Base-by-base conservation (phyloP, 352 stramenopile genomes). In the Phytophthora pinifolia region DNA sequence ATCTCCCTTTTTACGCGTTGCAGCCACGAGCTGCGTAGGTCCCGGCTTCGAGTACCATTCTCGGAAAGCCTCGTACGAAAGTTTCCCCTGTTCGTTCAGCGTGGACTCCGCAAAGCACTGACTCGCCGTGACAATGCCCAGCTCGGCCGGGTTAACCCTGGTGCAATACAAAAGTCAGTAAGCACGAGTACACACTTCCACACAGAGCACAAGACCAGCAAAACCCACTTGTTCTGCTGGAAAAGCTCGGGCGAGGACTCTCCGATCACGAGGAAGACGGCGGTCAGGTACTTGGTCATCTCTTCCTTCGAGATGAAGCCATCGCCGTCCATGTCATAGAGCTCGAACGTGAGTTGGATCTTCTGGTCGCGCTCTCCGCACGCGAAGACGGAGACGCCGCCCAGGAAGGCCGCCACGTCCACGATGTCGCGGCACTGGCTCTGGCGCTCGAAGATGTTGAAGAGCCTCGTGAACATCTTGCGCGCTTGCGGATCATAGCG, bases 261-360 rank as follows among this genome's bases (percentile, higher is more conserved):
- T 27, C 72, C 73, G 33, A 96, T 87, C 9, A 95, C 81, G n/a
- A 81, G 61, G 46, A 93, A 96, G 5, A 96, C 80, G 2, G 79
- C 77, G 14, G 83, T 89, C 41, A 96, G 69, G 61, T 96, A 96
- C 46, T 85, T 93, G 9, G 72, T 83, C 86, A 96, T 96, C 59
- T 96, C 86, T 52, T 79, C 65, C 32, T 83, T 73, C 29, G 78
- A 80, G 51, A 96, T 93, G 66, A 80, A 89, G 6, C 84, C 87
- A 58, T 96, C 86, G 31, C 71, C 73, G 60, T 96, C 86, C 42
- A 65, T 62, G 27, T 97, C 88, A 59, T 91, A 96, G 9, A 97
- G 70, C 39, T 94, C 81, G 59, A 96, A 96, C 17, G 76, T 91
- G 14, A 84, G 63, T 3, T 69, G 74, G 43, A 95, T 89, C 59